Percentiles rank a stretch among this genome's conserved stretches.
phyloP scores from a whole-genome alignment of 306 rosid genomes.

The Corylus avellana region DNA sequence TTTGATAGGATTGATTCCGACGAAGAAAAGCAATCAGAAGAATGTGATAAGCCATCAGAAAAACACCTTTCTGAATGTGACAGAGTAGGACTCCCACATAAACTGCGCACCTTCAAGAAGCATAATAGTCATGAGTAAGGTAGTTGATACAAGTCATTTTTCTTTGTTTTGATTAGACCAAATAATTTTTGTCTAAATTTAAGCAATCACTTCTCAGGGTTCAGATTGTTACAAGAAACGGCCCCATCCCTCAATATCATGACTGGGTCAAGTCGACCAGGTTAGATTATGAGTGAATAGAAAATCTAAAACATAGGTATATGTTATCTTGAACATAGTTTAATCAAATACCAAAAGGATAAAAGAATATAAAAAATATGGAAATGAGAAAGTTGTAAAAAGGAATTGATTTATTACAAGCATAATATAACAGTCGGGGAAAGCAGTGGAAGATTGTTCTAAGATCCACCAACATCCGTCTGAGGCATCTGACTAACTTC shows the following conservation, averaged over 20 bases:
- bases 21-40: conserved; percentile 55
- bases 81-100: conserved; percentile 74
- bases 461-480: background rate
- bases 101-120: conserved; percentile 66
- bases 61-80: conserved; percentile 76
- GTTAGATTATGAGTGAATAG: no score
- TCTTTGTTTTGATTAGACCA: conserved; percentile 3
- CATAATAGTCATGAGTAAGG: conserved; percentile 23
- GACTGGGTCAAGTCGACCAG: no score
- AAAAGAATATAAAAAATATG: background rate
- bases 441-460: background rate
- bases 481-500: background rate
- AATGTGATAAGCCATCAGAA: conserved; percentile 75
- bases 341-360: background rate
- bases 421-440: background rate
- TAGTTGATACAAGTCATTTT: conserved; percentile 15
- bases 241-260: no score
- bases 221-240: no score
- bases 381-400: background rate
- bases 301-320: no score
- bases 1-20: conserved; percentile 45
- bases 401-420: background rate
- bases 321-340: background rate
- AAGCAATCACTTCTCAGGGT: no score
- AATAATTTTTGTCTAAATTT: background rate